Conservation (phyloP, 2,329 filamentous ascomycete species). For the Diaporthe capsici region DNA sequence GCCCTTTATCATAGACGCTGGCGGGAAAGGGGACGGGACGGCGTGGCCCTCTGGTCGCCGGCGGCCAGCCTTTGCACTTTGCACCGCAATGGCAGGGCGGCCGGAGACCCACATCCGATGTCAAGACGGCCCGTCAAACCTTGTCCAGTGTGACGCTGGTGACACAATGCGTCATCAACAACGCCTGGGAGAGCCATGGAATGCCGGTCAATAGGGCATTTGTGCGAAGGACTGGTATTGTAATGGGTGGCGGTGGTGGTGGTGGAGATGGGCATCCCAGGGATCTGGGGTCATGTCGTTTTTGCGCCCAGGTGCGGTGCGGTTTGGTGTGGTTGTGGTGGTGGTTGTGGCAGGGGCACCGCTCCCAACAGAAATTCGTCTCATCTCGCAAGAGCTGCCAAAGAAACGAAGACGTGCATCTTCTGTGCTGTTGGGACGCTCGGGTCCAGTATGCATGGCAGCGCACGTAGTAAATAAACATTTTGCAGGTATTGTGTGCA, state of each 20-base stretch:
- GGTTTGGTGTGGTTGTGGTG: neutral
- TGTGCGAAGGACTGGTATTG: neutral
- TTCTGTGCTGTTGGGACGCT: neutral
- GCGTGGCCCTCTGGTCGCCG: neutral
- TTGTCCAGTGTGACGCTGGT: slow-evolving; percentile 31
- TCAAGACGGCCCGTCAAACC: slow-evolving; percentile 30
- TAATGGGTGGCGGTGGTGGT: neutral
- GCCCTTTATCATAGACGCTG: slow-evolving; percentile 13
- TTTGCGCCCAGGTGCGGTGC: neutral
- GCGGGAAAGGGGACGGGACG: neutral
- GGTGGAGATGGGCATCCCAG: neutral
- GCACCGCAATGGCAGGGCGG: neutral
- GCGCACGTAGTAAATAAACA: neutral
- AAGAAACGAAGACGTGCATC: slow-evolving; percentile 3
- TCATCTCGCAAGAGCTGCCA: slow-evolving; percentile 26
- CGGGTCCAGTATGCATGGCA: neutral
- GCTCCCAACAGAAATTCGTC: slow-evolving; percentile 29
- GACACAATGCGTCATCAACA: slow-evolving; percentile 3
- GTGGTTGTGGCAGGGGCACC: slow-evolving; percentile 5
- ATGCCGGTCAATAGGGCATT: slow-evolving; percentile 9
- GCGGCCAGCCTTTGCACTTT: neutral
- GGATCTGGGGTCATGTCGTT: neutral
- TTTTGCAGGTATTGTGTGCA: neutral
- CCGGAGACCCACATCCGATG: slow-evolving; percentile 24
- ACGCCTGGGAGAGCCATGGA: slow-evolving; percentile 5